Base-by-base conservation (phyloP, 2,329 filamentous ascomycete species). In the Trichoderma sp. region DNA sequence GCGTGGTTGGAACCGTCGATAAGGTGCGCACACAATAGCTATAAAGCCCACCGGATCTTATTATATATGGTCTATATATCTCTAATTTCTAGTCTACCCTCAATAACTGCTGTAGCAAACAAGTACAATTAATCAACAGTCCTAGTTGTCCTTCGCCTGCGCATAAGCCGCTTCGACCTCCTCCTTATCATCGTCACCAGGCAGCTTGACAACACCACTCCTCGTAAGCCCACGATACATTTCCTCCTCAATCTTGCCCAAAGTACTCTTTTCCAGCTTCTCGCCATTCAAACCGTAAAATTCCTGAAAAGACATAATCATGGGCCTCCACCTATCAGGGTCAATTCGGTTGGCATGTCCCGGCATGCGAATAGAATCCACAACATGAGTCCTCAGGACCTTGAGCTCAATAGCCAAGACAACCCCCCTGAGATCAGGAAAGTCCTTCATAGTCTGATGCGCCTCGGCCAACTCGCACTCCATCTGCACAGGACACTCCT, bases 291-390 rank as follows among this genome's bases (percentile, higher is more conserved):
- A 69, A 0, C 78, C 79, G 66, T 81, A 80, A 7, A 80, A 69
- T 63, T 81, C 73, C 68, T 78, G 78, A 65, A 81, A 81, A 54
- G 69, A 74, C 78, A 79, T 80, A 50, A 81, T 78, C 70, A 81
- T 71, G 2, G 80, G 79, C 59, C 72, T 71, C 79, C 79, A 81
- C 52, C 71, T 73, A 65, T 81, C 77, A 1, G 78, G 73, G 66
- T 81, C 78, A 58, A 81, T 71, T 4, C 77, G 71, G 65, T 81
- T 80, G 26, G 68, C 61, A 65, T 75, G 61, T 7, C 78, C 79
- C 5, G 68, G 69, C 74, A 79, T 71, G 15, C 74, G 69, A 48
- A 81, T 62, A 1, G 71, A 64, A 7, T 75, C 67, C 19, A 72
- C 55, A 34, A 80, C 71, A 66, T 78, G 74, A 1, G 73, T 72